Conservation (phyloP, 1,284 basidiomycete genomes). For the Cutaneotrichosporon sp. region DNA sequence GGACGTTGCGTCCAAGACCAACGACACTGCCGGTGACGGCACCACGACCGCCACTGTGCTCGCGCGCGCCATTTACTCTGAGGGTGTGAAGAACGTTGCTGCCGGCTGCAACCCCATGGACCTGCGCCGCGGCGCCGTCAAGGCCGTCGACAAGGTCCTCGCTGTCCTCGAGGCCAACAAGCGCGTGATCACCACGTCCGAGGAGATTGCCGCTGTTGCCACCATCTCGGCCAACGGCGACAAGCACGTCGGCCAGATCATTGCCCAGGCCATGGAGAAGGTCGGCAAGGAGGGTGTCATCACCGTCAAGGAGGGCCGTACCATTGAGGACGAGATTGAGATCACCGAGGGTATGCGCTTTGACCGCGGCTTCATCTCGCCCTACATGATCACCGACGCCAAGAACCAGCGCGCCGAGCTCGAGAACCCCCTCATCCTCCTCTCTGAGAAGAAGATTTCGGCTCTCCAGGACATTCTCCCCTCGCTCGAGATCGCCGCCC, state of each 20-base stretch:
- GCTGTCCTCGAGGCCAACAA: slow-evolving; percentile 84
- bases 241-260: slow-evolving; percentile 85
- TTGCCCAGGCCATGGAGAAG: slow-evolving; percentile 99
- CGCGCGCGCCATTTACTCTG: slow-evolving; percentile 92
- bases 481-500: slow-evolving; percentile 84
- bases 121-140: slow-evolving; percentile 90
- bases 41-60: slow-evolving; percentile 97
- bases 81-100: slow-evolving; percentile 98
- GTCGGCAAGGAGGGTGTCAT: slow-evolving; percentile 99
- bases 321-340: slow-evolving; percentile 97
- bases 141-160: slow-evolving; percentile 92
- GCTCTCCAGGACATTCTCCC: slow-evolving; percentile 92
- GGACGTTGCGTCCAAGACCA: slow-evolving; percentile 93
- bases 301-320: slow-evolving; percentile 97
- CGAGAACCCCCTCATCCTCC: slow-evolving; percentile 89
- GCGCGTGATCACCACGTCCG: slow-evolving; percentile 91
- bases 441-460: slow-evolving; percentile 98
- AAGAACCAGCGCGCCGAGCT: slow-evolving; percentile 95
- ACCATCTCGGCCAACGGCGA: slow-evolving; percentile 99
- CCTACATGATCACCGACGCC: slow-evolving; percentile 98
- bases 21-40: slow-evolving; percentile 95
- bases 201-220: slow-evolving; percentile 90
- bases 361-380: slow-evolving; percentile 97
- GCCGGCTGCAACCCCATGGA: slow-evolving; percentile 99
- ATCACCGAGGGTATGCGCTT: slow-evolving; percentile 99